A percentile compares a stretch with the other conserved stretches of the same genome.
These are phyloP conservation scores for Sistotremastrum niveocremeum DNA, from an alignment of 768 basidiomycete genomes.

Conservation along the genomic window DNA sequence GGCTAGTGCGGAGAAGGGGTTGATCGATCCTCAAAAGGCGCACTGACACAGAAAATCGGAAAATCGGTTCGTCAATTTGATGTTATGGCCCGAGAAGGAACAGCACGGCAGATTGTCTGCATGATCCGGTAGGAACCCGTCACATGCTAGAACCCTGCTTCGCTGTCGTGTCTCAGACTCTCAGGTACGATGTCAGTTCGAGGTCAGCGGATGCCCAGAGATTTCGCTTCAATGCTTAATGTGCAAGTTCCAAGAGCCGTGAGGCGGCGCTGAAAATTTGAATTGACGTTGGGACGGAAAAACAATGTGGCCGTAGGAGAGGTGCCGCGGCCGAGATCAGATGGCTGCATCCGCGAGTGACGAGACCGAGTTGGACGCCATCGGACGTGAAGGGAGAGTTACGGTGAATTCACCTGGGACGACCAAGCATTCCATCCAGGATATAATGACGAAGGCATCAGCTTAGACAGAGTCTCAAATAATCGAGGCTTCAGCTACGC, in stretches of 20 bases:
- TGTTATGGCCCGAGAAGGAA: too few relatives aligned
- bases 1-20: too few relatives aligned
- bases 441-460: constrained; percentile 57
- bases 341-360: background rate
- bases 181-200: constrained; percentile 37
- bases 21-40: too few relatives aligned
- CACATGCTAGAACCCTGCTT: background rate
- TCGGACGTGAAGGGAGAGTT: too few relatives aligned
- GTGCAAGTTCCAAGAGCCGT: too few relatives aligned
- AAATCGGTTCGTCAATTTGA: too few relatives aligned
- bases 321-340: constrained; percentile 53
- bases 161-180: background rate
- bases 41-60: too few relatives aligned
- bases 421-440: constrained; percentile 46
- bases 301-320: constrained; percentile 23
- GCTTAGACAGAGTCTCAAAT: background rate
- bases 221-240: too few relatives aligned
- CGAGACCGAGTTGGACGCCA: too few relatives aligned
- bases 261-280: constrained; percentile 20
- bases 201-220: constrained; percentile 38
- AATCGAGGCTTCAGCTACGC: constrained; percentile 25
- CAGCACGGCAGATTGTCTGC: too few relatives aligned
- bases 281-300: constrained; percentile 49
- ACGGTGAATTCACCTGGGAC: constrained; percentile 43
- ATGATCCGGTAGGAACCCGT: constrained; percentile 41